Percentiles rank a stretch among this genome's conserved stretches.
These are phyloP conservation scores for Plenodomus lindquistii DNA, from an alignment of 2,329 filamentous ascomycete genomes.

Conservation along the genomic window DNA sequence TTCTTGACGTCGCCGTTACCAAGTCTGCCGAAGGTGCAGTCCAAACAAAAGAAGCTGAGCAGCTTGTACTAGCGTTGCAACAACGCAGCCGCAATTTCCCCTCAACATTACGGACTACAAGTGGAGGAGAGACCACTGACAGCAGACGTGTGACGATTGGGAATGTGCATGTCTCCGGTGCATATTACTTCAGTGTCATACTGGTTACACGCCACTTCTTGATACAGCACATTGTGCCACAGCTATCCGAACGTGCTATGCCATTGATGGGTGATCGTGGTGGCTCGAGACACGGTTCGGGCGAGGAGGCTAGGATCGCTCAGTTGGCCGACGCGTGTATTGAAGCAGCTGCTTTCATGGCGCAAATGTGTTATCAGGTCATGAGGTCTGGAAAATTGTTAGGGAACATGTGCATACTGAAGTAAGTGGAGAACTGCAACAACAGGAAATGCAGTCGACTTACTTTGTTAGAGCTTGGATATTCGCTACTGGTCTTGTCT, in stretches of 20 bases:
- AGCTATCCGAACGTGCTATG: slow-evolving; percentile 9
- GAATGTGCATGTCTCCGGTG: slow-evolving; percentile 59
- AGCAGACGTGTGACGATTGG: slow-evolving; percentile 48
- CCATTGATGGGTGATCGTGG: slow-evolving; percentile 20
- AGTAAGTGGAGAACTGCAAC: slow-evolving; percentile 47
- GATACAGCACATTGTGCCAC: slow-evolving; percentile 52
- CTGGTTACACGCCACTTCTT: slow-evolving; percentile 61
- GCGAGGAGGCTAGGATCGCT: slow-evolving; percentile 30
- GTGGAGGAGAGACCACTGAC: slow-evolving; percentile 16
- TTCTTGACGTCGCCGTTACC: slow-evolving; percentile 14
- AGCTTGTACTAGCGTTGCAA: slow-evolving; percentile 29
- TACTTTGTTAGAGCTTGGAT: slow-evolving; percentile 51
- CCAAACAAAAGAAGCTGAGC: slow-evolving; percentile 13
- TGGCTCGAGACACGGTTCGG: slow-evolving; percentile 27
- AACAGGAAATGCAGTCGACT: background rate
- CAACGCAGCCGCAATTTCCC: slow-evolving; percentile 54
- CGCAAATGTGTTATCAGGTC: slow-evolving; percentile 58
- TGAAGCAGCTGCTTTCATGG: slow-evolving; percentile 60
- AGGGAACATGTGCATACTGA: slow-evolving; percentile 63
- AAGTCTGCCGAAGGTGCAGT: slow-evolving; percentile 12
- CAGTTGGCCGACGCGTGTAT: slow-evolving; percentile 58
- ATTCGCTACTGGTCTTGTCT: slow-evolving; percentile 61
- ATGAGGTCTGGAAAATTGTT: slow-evolving; percentile 51
- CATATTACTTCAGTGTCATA: slow-evolving; percentile 64
- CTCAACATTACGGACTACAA: slow-evolving; percentile 26